Evolutionary conservation across 345 rosid species (phyloP), one percentile per base, ranked within the genome.

Genomic region (Geranium brycei): DNA sequence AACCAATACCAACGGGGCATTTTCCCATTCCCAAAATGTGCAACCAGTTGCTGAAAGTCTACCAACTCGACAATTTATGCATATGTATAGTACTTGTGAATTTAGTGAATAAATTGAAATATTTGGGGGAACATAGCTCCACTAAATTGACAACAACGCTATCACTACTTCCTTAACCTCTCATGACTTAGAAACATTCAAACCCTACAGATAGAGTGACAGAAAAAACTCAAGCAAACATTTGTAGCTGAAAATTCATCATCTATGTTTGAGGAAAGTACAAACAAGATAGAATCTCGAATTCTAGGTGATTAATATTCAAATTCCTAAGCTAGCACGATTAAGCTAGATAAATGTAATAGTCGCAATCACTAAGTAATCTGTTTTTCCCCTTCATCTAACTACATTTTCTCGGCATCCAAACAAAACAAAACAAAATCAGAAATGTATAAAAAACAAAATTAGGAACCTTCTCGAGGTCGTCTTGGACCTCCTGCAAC

Each of bases 401-500:
- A 7, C 41, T 1, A 35, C 41, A 35, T 35, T 35, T 35, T 0
- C 53, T 47, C 15, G 14, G 53, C 53, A 47, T 47, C 53, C 53
- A 47, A 47, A 47, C 53, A 47, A 47, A 47, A 13, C 8, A 5
- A 41, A 41, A 41, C 51, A 41, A 41, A 41, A 41, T 11, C 12
- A 47, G 14, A 47, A 47, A 35, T 7, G 41, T 35, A 35, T 7
- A 35, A 4, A 35, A 35, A 35, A 1, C 41, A 35, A 35, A 35
- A 35, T 35, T 0, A 35, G 19, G 57, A 5, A 79, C 99, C 97
- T 85, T 95, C 69, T 91, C 97, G 40, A 95, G 97, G 75, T 95
- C 92, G 35, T 93, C 99, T 70, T 93, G 99, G 63, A 91, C 79
- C 87, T 88, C 96, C 71, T 93, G 99, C 51, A 93, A 88, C 81